Evolutionary conservation across 495 filamentous ascomycete species (phyloP), one percentile per base, ranked within the genome.

Genomic region (Penicillium cosmopolitanum): DNA sequence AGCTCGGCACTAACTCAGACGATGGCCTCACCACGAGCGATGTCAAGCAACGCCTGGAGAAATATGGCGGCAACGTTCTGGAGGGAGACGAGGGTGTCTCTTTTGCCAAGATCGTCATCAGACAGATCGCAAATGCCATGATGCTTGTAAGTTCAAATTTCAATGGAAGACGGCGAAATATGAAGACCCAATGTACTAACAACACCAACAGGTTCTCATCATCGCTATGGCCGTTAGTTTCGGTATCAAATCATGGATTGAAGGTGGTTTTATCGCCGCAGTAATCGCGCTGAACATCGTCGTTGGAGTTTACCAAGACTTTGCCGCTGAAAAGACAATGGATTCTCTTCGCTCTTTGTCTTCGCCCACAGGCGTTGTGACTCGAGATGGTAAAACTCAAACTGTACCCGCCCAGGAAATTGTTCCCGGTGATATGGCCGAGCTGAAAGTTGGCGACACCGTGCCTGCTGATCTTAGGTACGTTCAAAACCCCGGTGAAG

Each of bases 371-470:
- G 85, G 85, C 7, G 80, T 71, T 9, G 81, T 82, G 0, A 76
- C 88, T 16, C 78, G 87, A 12, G 74, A 84, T 55, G 81, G 82
- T 0, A 73, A 81, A 57, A 77, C 76, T 52, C 54, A 76, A 42
- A 84, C 75, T 18, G 72, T 89, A 23, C 76, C 82, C 12, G 82
- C 84, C 11, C 69, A 67, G 21, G 82, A 85, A 54, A 75, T 85
- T 44, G 84, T 89, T 4, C 84, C 82, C 6, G 86, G 86, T 18
- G 85, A 88, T 70, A 83, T 95, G 66, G 78, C 92, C 44, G 81
- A 88, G 51, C 71, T 96, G 44, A 92, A 91, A 80, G 90, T 91
- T 65, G 91, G 91, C 34, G 91, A 94, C 72, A 92, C 88, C 2
- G 84, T 94, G 3, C 91, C 91, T 13, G 91, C 91, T 13, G 91